Percentiles rank a stretch among this genome's conserved stretches.
phyloP scores from a whole-genome alignment of 805 yeast species.

The Suhomyces sp. region DNA sequence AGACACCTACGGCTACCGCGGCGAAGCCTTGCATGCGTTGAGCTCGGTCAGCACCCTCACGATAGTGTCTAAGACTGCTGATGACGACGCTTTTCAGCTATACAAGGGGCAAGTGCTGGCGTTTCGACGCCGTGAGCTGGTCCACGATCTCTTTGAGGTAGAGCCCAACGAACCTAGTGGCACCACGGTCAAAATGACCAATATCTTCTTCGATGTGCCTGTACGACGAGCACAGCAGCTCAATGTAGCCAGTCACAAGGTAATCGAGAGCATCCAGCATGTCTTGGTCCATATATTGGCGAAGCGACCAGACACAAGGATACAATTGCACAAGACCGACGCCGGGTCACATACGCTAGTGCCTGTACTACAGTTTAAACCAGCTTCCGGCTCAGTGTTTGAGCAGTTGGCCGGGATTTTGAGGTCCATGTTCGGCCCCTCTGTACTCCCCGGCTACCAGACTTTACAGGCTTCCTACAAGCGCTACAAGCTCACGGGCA shows the following conservation, averaged over 20 bases:
- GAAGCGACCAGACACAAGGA: constrained; percentile 16
- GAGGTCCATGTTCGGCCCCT: constrained; percentile 28
- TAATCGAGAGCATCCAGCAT: constrained; percentile 26
- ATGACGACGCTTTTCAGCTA: constrained; percentile 10
- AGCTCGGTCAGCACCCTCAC: constrained; percentile 33
- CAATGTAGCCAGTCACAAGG: constrained; percentile 15
- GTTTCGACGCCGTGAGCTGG: not conserved
- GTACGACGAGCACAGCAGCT: constrained; percentile 36
- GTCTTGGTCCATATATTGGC: constrained; percentile 27
- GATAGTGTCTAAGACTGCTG: constrained; percentile 42
- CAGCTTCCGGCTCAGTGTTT: not conserved
- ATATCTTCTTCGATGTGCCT: constrained; percentile 42
- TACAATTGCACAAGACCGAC: constrained; percentile 12
- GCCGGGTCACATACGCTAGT: constrained; percentile 1
- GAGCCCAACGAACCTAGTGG: constrained; percentile 23
- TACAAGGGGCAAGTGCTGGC: not conserved
- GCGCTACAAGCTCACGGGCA: constrained; percentile 29
- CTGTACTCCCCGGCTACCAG: constrained; percentile 19
- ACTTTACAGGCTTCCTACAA: constrained; percentile 21
- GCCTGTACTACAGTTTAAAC: constrained; percentile 11
- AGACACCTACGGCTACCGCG: constrained; percentile 7
- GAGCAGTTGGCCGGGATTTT: constrained; percentile 2
- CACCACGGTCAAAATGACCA: constrained; percentile 34
- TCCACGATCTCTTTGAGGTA: constrained; percentile 2
- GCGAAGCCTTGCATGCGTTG: constrained; percentile 12